Evolutionary conservation across 306 rosid genomes (phyloP).

Genomic region (Prunus padus): DNA sequence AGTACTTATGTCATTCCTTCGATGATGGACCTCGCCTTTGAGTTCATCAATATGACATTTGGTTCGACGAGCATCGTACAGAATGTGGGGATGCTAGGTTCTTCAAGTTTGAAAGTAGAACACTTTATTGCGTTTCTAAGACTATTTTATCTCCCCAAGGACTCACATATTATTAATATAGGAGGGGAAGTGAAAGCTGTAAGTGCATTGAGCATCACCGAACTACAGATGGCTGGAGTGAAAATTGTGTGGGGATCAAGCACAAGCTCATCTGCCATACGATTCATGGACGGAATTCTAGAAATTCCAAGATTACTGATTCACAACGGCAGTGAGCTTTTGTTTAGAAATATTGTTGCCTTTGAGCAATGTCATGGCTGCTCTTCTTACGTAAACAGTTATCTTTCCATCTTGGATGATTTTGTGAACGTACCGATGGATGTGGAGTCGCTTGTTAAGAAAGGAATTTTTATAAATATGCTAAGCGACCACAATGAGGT

Average conservation of each 20-base stretch:
- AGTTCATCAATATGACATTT: neutral
- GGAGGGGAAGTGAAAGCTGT: too few relatives aligned
- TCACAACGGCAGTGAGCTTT: neutral
- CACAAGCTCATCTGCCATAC: neutral
- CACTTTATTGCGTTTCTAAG: too few relatives aligned
- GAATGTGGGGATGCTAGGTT: too few relatives aligned
- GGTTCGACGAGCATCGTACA: too few relatives aligned
- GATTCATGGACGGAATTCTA: neutral
- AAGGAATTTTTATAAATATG: neutral
- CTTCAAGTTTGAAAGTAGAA: too few relatives aligned
- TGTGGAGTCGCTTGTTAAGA: conserved; percentile 9
- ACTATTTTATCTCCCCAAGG: too few relatives aligned
- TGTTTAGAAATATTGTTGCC: neutral
- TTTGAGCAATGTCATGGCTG: conserved; percentile 17
- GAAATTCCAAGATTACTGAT: conserved; percentile 19
- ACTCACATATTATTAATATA: too few relatives aligned
- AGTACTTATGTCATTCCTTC: neutral
- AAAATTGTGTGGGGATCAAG: too few relatives aligned
- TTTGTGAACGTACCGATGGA: neutral
- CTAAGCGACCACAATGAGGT: conserved; percentile 9
- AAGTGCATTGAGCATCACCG: too few relatives aligned
- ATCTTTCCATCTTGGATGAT: conserved; percentile 3
- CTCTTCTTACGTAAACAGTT: neutral
- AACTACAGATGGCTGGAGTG: too few relatives aligned
- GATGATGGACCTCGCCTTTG: neutral